Conservation (phyloP, 106 monocot species). For the Chionographis japonica region DNA sequence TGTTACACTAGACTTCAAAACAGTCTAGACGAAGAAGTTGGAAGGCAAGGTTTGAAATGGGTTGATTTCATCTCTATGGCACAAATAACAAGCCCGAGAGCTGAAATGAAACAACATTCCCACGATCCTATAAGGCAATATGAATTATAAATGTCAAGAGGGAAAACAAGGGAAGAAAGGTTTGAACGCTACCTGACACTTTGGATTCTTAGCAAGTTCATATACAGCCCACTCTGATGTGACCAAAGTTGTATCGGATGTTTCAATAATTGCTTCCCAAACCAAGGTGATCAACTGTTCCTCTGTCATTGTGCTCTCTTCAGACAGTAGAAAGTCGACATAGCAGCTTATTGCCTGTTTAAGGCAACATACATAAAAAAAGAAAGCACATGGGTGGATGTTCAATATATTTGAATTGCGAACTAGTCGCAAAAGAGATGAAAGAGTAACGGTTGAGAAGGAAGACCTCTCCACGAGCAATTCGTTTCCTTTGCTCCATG, state of each 20-base stretch:
- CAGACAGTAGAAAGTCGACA: constrained; percentile 61
- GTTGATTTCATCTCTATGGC: neutral
- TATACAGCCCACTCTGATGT: constrained; percentile 93
- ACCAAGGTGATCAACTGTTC: constrained; percentile 72
- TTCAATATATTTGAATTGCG: neutral
- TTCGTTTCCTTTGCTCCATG: constrained; percentile 47
- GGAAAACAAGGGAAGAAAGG: neutral
- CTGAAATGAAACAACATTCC: too few species aligned
- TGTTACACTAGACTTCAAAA: too few species aligned
- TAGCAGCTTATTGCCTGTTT: constrained; percentile 55
- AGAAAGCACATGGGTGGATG: neutral
- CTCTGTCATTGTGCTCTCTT: constrained; percentile 56
- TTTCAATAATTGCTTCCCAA: constrained; percentile 88
- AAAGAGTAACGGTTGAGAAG: neutral
- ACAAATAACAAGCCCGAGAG: neutral
- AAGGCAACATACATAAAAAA: neutral
- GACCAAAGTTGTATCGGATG: constrained; percentile 82
- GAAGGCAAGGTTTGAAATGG: too few species aligned
- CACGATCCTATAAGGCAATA: constrained; percentile 34
- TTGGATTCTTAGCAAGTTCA: constrained; percentile 78
- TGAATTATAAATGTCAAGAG: neutral
- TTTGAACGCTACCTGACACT: constrained; percentile 43
- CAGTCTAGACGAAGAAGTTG: too few species aligned
- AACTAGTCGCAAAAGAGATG: neutral
- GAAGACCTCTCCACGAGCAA: constrained; percentile 60